phyloP scores from a whole-genome alignment of 176 grass and related monocot genomes.

The Chloris gayana region DNA sequence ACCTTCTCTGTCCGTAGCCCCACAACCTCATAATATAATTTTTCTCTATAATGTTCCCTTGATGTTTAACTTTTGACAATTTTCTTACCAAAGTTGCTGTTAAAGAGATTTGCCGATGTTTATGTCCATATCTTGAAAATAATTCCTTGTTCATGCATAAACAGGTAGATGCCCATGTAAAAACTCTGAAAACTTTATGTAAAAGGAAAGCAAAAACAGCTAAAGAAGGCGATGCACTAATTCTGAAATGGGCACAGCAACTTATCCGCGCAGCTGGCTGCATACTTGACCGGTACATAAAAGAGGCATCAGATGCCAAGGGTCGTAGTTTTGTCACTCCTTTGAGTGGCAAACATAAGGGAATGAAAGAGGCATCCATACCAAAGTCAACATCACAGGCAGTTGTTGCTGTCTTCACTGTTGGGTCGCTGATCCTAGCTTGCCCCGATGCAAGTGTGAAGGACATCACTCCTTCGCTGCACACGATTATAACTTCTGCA shows the following conservation, averaged over 20 bases:
- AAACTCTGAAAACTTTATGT: constrained; percentile 86
- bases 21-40: neutral
- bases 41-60: neutral
- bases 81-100: constrained; percentile 14
- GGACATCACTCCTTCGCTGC: constrained; percentile 68
- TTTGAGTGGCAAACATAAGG: constrained; percentile 53
- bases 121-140: constrained; percentile 32
- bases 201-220: constrained; percentile 72
- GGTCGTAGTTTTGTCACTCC: constrained; percentile 60
- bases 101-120: constrained; percentile 25
- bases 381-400: constrained; percentile 55
- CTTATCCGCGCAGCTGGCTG: constrained; percentile 53
- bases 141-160: constrained; percentile 36
- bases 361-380: constrained; percentile 45
- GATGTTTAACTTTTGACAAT: constrained; percentile 13
- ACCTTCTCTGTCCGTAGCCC: neutral
- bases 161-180: constrained; percentile 95
- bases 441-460: constrained; percentile 73
- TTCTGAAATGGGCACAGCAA: constrained; percentile 78
- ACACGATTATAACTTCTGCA: constrained; percentile 86
- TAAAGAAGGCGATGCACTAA: constrained; percentile 66
- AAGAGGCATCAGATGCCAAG: constrained; percentile 54
- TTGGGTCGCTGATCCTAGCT: constrained; percentile 84
- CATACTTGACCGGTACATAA: constrained; percentile 63
- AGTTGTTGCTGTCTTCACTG: constrained; percentile 78